Base-by-base conservation (phyloP, 2,329 filamentous ascomycete species). In the Rutstroemia sp. region DNA sequence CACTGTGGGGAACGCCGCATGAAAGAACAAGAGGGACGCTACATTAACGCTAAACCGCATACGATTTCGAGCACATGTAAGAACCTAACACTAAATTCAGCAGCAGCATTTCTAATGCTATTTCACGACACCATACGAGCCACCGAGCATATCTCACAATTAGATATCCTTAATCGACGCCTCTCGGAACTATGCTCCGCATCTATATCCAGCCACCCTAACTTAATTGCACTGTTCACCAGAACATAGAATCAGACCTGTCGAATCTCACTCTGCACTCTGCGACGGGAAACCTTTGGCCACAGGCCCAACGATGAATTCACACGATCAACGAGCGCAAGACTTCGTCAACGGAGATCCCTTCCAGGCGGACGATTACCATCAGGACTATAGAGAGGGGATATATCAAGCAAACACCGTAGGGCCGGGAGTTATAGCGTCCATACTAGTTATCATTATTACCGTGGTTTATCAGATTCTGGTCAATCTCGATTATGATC, bases 241-340 rank as follows among this genome's bases (percentile, higher is more conserved):
- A 8, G 16, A 17, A 42, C 39, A 17, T 17, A 7, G 19, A 19
- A 19, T 42, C 10, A 17, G 9, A 12, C 14, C 8, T 8, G 5
- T 17, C 5, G 6, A 16, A 42, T 46, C 41, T 12, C 50, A 52
- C 27, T 39, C 16, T 27, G 12, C 50, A 52, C 27, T 39, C 16
- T 27, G 12, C 44, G 7, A n/a, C 17, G 19, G 2, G 17, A 37
- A 37, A 42, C 17, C 19, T 25, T 16, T n/a, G 30, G 25, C 53
- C 58, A 55, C 44, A 66, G 65, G 65, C 61, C 62, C 64, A 64
- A 67, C 61, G 60, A 70, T 70, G 68, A 64, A 62, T 59, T 53
- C 59, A 50, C 56, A 61, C 57, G 49, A 64, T 46, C 56, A 58
- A 45, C 57, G 51, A 49, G 51, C 61, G 45, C 50, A 62, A 45